Conservation (phyloP, 768 basidiomycete genomes). For the Scleroderma citrinum region DNA sequence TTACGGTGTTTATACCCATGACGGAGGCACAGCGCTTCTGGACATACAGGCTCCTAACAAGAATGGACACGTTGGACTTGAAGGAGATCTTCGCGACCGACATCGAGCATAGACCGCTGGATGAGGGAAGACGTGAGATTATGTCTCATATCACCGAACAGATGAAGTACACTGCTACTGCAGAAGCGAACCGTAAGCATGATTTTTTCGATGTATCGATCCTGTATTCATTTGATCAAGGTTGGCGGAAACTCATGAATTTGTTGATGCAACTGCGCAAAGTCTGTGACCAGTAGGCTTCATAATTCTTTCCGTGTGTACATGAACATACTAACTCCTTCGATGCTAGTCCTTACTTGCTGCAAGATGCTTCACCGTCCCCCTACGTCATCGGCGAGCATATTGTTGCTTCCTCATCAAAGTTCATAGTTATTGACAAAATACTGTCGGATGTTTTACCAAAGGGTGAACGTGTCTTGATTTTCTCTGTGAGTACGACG, state of each 20-base stretch:
- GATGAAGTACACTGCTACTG: constrained; percentile 27
- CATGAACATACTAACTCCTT: constrained; percentile 5
- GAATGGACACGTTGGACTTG: constrained; percentile 44
- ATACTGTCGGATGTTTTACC: constrained; percentile 49
- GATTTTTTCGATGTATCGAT: neutral
- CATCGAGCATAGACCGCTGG: constrained; percentile 21
- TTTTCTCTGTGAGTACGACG: constrained; percentile 50
- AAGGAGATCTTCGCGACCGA: constrained; percentile 40
- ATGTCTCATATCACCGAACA: constrained; percentile 34
- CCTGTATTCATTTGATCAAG: constrained; percentile 21
- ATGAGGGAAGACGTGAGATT: constrained; percentile 36
- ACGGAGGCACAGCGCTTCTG: constrained; percentile 58
- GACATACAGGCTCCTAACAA: constrained; percentile 51
- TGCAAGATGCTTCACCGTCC: constrained; percentile 43
- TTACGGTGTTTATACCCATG: constrained; percentile 51
- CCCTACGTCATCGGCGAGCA: constrained; percentile 51
- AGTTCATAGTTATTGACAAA: constrained; percentile 54
- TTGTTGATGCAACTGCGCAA: constrained; percentile 66
- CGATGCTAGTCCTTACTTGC: constrained; percentile 48
- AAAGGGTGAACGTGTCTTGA: constrained; percentile 56
- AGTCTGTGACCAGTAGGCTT: constrained; percentile 60
- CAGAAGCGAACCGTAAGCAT: constrained; percentile 28
- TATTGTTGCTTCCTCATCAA: constrained; percentile 49
- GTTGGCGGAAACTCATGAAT: constrained; percentile 56
- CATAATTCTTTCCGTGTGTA: neutral